Evolutionary conservation across 2,329 filamentous ascomycete genomes (phyloP).

Genomic region (Graphilbum fragrans): DNA sequence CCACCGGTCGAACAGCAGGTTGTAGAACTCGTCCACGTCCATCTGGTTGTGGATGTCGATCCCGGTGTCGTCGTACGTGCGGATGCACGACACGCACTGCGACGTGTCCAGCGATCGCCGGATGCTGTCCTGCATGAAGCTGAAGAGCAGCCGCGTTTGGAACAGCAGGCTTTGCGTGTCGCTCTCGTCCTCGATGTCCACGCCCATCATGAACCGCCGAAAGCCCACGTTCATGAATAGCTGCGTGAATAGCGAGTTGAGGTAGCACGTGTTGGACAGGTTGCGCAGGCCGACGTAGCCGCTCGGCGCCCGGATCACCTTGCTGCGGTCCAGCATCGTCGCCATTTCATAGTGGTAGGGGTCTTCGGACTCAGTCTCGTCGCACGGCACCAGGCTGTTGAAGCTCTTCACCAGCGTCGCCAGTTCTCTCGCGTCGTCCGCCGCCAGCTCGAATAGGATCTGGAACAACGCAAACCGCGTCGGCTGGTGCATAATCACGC

Average conservation of each 20-base stretch:
- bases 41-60: constrained; percentile 89
- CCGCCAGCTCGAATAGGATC: constrained; percentile 44
- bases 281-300: constrained; percentile 88
- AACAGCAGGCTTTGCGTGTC: constrained; percentile 55
- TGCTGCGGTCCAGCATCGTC: constrained; percentile 50
- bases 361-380: constrained; percentile 24
- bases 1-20: constrained; percentile 81
- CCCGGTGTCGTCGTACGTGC: constrained; percentile 66
- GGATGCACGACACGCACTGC: constrained; percentile 61
- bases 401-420: constrained; percentile 38
- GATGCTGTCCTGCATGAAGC: constrained; percentile 72
- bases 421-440: constrained; percentile 36
- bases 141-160: constrained; percentile 73
- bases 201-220: constrained; percentile 66
- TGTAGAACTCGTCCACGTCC: constrained; percentile 98
- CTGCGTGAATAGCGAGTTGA: constrained; percentile 89
- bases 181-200: constrained; percentile 41
- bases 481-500: constrained; percentile 34
- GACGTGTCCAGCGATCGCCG: constrained; percentile 62
- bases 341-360: constrained; percentile 50
- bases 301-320: constrained; percentile 59
- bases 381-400: constrained; percentile 36
- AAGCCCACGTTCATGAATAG: constrained; percentile 93
- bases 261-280: constrained; percentile 90
- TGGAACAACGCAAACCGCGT: constrained; percentile 50